A percentile compares a stretch with the other conserved stretches of the same genome.
phyloP scores from a whole-genome alignment of 2,329 filamentous ascomycete genomes.

The Paramyrothecium roridum region DNA sequence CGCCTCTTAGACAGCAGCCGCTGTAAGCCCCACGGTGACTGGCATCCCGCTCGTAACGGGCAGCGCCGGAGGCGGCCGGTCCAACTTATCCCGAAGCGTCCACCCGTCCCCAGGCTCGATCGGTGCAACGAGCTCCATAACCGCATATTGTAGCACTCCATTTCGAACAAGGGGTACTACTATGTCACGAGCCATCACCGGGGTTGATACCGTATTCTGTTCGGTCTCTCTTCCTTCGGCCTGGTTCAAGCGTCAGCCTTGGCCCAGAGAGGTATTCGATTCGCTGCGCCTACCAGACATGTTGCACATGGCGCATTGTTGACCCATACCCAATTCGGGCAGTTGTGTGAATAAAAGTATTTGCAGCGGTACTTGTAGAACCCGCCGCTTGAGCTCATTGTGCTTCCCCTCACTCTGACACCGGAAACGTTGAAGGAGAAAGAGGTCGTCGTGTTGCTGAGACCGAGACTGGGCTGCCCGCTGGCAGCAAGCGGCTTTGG shows the following conservation, averaged over 20 bases:
- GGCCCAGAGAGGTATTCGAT: constrained; percentile 5
- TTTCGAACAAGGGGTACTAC: constrained; percentile 42
- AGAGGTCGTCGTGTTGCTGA: constrained; percentile 18
- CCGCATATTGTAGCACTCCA: constrained; percentile 43
- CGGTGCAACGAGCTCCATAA: constrained; percentile 42
- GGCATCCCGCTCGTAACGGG: constrained; percentile 25
- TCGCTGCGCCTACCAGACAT: constrained; percentile 41
- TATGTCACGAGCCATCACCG: constrained; percentile 34
- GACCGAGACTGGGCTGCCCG: constrained; percentile 8
- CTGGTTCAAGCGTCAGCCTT: constrained; percentile 24
- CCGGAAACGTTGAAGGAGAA: no score
- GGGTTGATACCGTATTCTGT: constrained; percentile 19
- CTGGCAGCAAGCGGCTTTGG: constrained; percentile 17
- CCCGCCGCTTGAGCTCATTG: constrained; percentile 30
- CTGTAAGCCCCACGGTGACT: constrained; percentile 14
- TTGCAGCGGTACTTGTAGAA: constrained; percentile 55
- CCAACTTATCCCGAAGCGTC: constrained; percentile 30
- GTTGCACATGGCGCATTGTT: constrained; percentile 46
- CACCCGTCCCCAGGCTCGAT: constrained; percentile 33
- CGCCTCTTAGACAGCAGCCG: constrained; percentile 16
- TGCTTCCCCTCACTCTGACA: background rate
- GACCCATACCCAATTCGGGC: constrained; percentile 52
- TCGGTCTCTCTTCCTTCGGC: constrained; percentile 47
- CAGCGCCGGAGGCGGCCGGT: constrained; percentile 20
- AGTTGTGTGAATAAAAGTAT: constrained; percentile 50